Base-by-base conservation (phyloP, 345 rosid genomes). In the Populus ilicifolia region DNA sequence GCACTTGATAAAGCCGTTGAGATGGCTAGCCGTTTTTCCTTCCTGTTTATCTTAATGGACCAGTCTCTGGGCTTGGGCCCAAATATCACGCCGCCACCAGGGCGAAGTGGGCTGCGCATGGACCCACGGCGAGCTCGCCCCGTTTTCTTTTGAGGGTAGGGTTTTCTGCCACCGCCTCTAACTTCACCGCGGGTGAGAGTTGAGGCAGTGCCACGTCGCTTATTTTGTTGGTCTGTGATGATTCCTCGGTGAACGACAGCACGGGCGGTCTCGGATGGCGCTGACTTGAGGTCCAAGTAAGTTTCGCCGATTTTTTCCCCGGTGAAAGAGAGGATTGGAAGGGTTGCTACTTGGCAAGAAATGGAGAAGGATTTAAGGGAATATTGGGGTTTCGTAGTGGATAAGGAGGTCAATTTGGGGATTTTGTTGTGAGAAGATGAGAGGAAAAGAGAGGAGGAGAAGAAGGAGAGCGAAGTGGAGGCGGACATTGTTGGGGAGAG, bases 141-240 rank as follows among this genome's bases (percentile, higher is more conserved):
- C 1, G 96, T 93, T 76, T 90, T 90, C 96, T 93, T 96, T 80
- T 96, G 98, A 4, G 86, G 75, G 80, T 90, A 96, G 16, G 98
- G 98, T 14, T 96, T 96, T 73, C 61, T 88, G 0, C 99, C 99
- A 18, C 99, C 99, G 3, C 99, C 99, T 20, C 96, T 81, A 29
- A 96, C 99, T 78, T 96, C 95, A n/a, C 82, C 85, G 7, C 98
- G 93, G 62, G 98, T 93, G 70, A 88, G 88, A 11, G 98, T 94
- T 64, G 96, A 93, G 18, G 99, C 98, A 21, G 97, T 93, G 43
- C 98, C 98, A 5, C 99, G 92, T 43, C 99, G 93, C 82, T 89
- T 89, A 91, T 93, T 93, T 78, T 85, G 97, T 43, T 74, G 78
- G 86, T 93, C 99, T 38, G 93, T 92, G 84, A 93, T 80, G 76